Base-by-base conservation (phyloP, 208 protist genomes). In the Trypanosoma vivax region DNA sequence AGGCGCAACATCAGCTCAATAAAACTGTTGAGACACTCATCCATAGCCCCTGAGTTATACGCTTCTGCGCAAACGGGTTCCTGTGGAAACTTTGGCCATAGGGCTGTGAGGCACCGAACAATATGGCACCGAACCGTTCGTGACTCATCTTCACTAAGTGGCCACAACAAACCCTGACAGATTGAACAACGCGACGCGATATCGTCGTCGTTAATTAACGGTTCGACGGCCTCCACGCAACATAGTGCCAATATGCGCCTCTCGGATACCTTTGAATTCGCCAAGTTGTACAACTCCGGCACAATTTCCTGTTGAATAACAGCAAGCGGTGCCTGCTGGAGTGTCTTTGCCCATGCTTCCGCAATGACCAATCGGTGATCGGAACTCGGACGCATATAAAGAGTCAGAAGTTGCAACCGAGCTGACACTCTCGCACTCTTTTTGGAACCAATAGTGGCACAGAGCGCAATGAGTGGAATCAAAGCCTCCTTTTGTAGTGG, bases 111-210 rank as follows among this genome's bases (percentile, higher is more conserved):
- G 29, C 75, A 83, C 13, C 54, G 50, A 6, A 80, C 73, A 45
- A 90, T 40, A 55, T 82, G 71, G 28, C 54, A 62, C 10, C 78
- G 77, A 19, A 90, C 82, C 3, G 64, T 68, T 0, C 64, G 48
- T 0, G 75, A 60, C 11, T 78, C 72, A 52, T 90, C 82, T 54
- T 83, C 74, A 47, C 75, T 77, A n/a, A 90, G 60, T 25, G 71
- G 74, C 0, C 61, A 56, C 47, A 90, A 49, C 16, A 90, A 38
- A 0, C 78, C 82, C 40, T 86, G 75, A 24, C 60, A 74, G 11
- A 86, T 60, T n/a, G 70, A 64, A 33, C 64, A 66, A 0, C 78
- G 63, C 41, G 77, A 52, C 23, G 68, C 60, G 23, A 59, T 47
- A 18, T 47, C 9, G 14, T 63, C 53, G 19, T 25, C 34, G 5